Conservation (phyloP, 2,329 filamentous ascomycete genomes). For the Talaromyces sp. region DNA sequence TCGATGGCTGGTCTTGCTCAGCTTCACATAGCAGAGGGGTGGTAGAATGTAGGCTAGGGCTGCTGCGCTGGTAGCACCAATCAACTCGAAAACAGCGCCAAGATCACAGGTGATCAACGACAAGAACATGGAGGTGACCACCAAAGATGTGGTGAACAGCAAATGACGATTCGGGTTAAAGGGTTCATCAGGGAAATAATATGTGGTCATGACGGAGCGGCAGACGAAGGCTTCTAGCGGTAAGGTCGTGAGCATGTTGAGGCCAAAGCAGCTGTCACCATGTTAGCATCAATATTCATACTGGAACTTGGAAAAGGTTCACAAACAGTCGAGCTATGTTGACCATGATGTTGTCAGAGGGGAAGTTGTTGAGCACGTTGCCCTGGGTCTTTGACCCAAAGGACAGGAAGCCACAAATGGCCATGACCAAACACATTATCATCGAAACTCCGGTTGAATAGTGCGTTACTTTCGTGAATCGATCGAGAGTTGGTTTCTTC, state of each 20-base stretch:
- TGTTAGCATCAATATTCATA: conserved; percentile 17
- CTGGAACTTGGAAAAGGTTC: conserved; percentile 17
- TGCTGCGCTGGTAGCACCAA: conserved; percentile 90
- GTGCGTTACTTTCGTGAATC: conserved; percentile 89
- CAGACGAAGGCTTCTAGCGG: conserved; percentile 97
- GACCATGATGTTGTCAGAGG: conserved; percentile 82
- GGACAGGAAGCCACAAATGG: conserved; percentile 80
- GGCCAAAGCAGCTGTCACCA: conserved; percentile 67
- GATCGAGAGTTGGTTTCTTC: conserved; percentile 88
- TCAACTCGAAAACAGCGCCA: conserved; percentile 89
- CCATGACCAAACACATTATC: conserved; percentile 85
- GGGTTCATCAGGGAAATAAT: conserved; percentile 65
- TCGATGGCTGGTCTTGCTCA: conserved; percentile 71
- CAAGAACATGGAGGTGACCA: conserved; percentile 71
- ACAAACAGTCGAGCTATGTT: conserved; percentile 76
- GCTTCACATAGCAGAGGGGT: conserved; percentile 89
- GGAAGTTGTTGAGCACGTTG: conserved; percentile 98
- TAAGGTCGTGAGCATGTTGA: conserved; percentile 98
- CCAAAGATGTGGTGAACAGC: conserved; percentile 75
- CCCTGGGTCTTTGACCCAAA: conserved; percentile 89
- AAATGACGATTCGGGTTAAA: conserved; percentile 82
- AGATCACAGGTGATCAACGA: conserved; percentile 87
- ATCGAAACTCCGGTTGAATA: conserved; percentile 87
- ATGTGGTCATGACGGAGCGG: conserved; percentile 91
- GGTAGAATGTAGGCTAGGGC: conserved; percentile 93